phyloP scores from a whole-genome alignment of 2,329 filamentous ascomycete genomes.

The Cytospora paraplurivora region DNA sequence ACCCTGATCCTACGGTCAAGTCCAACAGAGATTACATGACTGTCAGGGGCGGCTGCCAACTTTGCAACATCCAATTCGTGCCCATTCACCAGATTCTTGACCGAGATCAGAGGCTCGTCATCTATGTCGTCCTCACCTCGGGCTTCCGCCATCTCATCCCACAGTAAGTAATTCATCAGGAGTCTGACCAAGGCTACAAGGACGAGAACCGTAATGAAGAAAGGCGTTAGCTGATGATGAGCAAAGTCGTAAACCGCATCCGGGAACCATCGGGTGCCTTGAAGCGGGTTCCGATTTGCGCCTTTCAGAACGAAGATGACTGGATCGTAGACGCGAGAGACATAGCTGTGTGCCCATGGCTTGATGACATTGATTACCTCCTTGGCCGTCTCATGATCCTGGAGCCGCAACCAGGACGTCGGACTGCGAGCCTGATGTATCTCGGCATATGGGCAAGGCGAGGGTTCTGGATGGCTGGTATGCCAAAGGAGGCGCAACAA shows the following conservation, averaged over 20 bases:
- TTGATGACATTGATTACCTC: constrained; percentile 79
- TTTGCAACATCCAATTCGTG: constrained; percentile 71
- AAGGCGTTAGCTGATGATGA: constrained; percentile 58
- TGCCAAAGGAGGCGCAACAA: constrained; percentile 38
- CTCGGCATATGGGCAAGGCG: constrained; percentile 51
- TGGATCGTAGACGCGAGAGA: constrained; percentile 74
- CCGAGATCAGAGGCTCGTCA: constrained; percentile 56
- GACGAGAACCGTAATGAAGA: constrained; percentile 64
- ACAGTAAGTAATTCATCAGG: constrained; percentile 74
- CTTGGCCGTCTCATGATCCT: constrained; percentile 76
- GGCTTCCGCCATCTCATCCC: constrained; percentile 58
- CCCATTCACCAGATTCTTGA: constrained; percentile 62
- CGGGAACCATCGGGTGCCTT: constrained; percentile 51
- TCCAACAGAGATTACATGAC: constrained; percentile 68
- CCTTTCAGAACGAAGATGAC: constrained; percentile 71
- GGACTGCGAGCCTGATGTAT: constrained; percentile 77
- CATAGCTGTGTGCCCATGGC: constrained; percentile 69
- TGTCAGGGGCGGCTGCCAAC: constrained; percentile 62
- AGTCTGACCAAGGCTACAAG: constrained; percentile 66
- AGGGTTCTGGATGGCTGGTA: constrained; percentile 33
- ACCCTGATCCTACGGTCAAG: constrained; percentile 70
- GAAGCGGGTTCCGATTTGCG: constrained; percentile 64
- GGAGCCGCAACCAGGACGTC: constrained; percentile 73
- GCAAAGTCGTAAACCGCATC: constrained; percentile 69
- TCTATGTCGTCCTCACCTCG: constrained; percentile 49